These are phyloP conservation scores for Zea luxurians DNA, from an alignment of 176 grass and related monocot genomes.

Conservation along the genomic window DNA sequence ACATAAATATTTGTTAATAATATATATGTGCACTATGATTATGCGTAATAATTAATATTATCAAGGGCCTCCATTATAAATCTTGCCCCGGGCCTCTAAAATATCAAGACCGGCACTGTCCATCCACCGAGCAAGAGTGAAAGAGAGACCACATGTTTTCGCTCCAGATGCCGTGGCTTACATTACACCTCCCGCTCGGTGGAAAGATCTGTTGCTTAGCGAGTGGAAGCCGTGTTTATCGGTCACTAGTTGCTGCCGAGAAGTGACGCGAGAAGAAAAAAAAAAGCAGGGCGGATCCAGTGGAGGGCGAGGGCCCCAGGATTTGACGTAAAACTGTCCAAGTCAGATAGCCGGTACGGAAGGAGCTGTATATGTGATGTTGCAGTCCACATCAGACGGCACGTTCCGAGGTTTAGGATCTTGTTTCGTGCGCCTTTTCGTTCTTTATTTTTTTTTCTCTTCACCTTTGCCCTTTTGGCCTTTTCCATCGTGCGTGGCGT, in stretches of 20 bases:
- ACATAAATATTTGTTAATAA: too few relatives aligned
- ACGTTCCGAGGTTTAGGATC: constrained; percentile 24
- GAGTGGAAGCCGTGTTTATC: constrained; percentile 3
- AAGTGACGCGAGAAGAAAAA: neutral
- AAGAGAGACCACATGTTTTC: neutral
- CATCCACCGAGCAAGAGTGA: neutral
- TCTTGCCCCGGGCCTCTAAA: too few relatives aligned
- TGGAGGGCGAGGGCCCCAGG: neutral
- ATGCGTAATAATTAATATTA: too few relatives aligned
- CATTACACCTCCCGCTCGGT: neutral
- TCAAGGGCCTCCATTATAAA: too few relatives aligned
- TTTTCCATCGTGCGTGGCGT: constrained; percentile 7
- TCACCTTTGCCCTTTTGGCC: neutral
- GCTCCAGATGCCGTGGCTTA: neutral
- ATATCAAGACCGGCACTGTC: too few relatives aligned
- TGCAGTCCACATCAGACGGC: constrained; percentile 29
- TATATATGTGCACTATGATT: too few relatives aligned
- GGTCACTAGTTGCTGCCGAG: neutral
- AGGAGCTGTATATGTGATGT: neutral
- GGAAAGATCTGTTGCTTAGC: constrained; percentile 1
- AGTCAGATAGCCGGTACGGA: constrained; percentile 41
- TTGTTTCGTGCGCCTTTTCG: neutral
- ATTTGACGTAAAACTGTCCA: constrained; percentile 37
- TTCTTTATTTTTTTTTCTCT: neutral
- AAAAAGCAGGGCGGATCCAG: neutral